Conservation (phyloP, 768 basidiomycete genomes). For the Boletus rubroflammeus region DNA sequence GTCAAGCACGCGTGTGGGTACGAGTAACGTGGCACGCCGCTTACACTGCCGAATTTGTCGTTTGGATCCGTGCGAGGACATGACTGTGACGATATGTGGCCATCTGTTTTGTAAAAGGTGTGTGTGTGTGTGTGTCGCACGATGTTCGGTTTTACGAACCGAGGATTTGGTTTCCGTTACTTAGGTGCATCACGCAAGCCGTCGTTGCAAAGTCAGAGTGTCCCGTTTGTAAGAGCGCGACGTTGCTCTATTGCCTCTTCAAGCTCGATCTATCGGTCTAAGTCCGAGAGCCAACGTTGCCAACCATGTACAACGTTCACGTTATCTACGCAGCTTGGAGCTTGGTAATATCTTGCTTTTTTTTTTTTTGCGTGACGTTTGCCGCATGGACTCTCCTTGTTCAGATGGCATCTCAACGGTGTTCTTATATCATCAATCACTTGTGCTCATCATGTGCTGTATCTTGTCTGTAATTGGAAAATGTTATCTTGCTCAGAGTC, state of each 20-base stretch:
- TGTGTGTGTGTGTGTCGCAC: slow-evolving; percentile 7
- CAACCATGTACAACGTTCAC: neutral
- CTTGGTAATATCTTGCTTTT: neutral
- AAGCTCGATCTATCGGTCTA: slow-evolving; percentile 40
- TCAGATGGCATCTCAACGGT: neutral
- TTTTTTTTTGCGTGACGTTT: neutral
- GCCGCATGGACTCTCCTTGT: neutral
- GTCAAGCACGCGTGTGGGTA: neutral
- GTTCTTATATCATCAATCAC: neutral
- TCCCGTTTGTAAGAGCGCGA: slow-evolving; percentile 49
- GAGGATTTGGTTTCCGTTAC: neutral
- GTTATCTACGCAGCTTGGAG: neutral
- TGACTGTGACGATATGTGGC: slow-evolving; percentile 59
- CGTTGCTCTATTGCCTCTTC: slow-evolving; percentile 54
- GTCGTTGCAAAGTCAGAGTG: slow-evolving; percentile 46
- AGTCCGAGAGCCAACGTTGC: neutral
- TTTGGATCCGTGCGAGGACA: slow-evolving; percentile 46
- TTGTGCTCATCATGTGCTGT: neutral
- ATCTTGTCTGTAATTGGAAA: neutral
- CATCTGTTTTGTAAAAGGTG: slow-evolving; percentile 60
- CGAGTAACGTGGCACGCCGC: slow-evolving; percentile 5
- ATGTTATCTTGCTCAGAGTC: neutral
- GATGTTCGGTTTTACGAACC: neutral
- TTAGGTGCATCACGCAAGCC: slow-evolving; percentile 49
- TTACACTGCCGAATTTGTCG: slow-evolving; percentile 52